phyloP scores from a whole-genome alignment of 192 early-diverging fungal genomes.

The Rhizoclosmatium sp. region DNA sequence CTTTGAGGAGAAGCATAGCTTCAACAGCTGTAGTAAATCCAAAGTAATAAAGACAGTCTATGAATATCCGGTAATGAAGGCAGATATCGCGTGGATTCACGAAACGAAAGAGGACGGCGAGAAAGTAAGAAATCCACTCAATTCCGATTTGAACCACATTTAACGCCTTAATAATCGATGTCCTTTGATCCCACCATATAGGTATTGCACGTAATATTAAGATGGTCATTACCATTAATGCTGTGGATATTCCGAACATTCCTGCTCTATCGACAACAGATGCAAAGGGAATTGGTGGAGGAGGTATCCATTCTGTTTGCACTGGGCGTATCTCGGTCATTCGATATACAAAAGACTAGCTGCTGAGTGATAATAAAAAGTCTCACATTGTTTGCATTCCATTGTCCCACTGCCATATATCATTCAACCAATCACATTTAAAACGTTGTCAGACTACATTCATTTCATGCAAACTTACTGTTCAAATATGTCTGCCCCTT shows the following conservation, averaged over 20 bases:
- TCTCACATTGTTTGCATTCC: too few species aligned
- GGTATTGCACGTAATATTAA: neutral
- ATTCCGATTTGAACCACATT: slow-evolving; percentile 3
- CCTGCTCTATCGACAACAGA: neutral
- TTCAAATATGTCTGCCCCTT: too few species aligned
- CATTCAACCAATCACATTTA: too few species aligned
- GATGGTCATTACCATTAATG: neutral
- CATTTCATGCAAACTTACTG: too few species aligned
- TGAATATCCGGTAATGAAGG: neutral
- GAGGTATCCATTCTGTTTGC: too few species aligned
- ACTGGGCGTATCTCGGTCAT: too few species aligned
- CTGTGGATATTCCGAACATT: neutral
- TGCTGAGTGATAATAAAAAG: too few species aligned
- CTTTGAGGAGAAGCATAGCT: slow-evolving; percentile 2
- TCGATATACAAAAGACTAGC: too few species aligned
- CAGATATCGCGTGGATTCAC: neutral
- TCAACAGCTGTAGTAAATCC: neutral
- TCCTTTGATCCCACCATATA: neutral
- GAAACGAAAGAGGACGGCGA: neutral
- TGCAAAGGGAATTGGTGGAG: neutral
- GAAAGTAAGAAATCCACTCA: neutral
- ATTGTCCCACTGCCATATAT: too few species aligned
- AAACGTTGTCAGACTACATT: too few species aligned
- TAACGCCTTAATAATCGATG: neutral
- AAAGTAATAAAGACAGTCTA: neutral